These are phyloP conservation scores for Teratosphaeria nubilosa DNA, from an alignment of 2,329 filamentous ascomycete species.

Conservation along the genomic window DNA sequence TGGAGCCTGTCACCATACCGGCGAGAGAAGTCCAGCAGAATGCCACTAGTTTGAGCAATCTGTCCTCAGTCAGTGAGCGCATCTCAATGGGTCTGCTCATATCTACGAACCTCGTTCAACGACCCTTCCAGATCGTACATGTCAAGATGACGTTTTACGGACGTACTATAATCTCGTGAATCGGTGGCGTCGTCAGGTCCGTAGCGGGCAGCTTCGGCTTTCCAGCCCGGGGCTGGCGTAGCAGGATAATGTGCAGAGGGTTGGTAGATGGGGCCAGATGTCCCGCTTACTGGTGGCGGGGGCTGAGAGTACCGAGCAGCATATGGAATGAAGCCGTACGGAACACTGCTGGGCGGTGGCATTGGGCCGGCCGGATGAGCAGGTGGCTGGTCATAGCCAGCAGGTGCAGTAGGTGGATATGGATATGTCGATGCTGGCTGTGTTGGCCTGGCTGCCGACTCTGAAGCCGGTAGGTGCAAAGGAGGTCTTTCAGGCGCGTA, in stretches of 20 bases:
- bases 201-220: slow-evolving; percentile 7
- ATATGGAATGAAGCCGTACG: slow-evolving; percentile 33
- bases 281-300: slow-evolving; percentile 23
- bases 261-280: slow-evolving; percentile 31
- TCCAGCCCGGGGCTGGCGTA: slow-evolving; percentile 30
- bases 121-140: slow-evolving; percentile 49
- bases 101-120: slow-evolving; percentile 36
- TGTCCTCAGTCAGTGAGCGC: slow-evolving; percentile 13
- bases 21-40: slow-evolving; percentile 39
- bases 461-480: slow-evolving; percentile 22
- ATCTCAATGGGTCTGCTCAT: background rate
- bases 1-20: slow-evolving; percentile 42
- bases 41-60: slow-evolving; percentile 36
- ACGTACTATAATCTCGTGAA: slow-evolving; percentile 32
- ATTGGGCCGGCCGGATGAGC: slow-evolving; percentile 27
- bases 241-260: slow-evolving; percentile 32
- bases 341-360: slow-evolving; percentile 24
- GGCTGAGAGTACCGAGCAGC: slow-evolving; percentile 32
- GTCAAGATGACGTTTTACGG: slow-evolving; percentile 54
- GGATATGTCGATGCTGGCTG: slow-evolving; percentile 14
- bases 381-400: slow-evolving; percentile 28
- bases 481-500: slow-evolving; percentile 20
- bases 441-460: slow-evolving; percentile 10
- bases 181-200: background rate
- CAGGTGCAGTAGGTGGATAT: slow-evolving; percentile 16